A percentile compares a stretch with the other conserved stretches of the same genome.
phyloP scores from a whole-genome alignment of 2,329 filamentous ascomycete genomes.

The Ascochyta viciae-villosae region DNA sequence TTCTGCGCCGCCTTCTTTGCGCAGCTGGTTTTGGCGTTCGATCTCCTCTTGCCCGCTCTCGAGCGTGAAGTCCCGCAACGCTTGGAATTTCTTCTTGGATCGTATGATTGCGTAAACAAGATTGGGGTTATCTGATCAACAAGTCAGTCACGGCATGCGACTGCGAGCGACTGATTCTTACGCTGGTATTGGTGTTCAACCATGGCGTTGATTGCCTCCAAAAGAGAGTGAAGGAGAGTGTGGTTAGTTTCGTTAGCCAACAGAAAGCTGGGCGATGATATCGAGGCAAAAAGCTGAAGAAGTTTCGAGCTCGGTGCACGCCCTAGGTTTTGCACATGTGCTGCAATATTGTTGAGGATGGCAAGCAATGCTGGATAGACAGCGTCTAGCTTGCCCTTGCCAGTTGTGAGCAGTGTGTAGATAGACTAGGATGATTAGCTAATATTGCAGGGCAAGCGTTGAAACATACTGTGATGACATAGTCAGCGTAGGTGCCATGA shows the following conservation, averaged over 20 bases:
- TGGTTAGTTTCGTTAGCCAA: conserved; percentile 94
- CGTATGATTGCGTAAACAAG: conserved; percentile 81
- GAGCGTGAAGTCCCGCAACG: conserved; percentile 83
- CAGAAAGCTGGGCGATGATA: conserved; percentile 92
- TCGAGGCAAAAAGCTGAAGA: conserved; percentile 85
- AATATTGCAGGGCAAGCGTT: neutral
- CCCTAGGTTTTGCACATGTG: conserved; percentile 80
- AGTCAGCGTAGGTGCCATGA: conserved; percentile 89
- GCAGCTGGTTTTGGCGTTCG: conserved; percentile 75
- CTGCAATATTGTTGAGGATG: conserved; percentile 91
- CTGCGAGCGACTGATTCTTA: conserved; percentile 52
- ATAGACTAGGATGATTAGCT: conserved; percentile 70
- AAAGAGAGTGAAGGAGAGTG: conserved; percentile 75
- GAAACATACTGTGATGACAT: conserved; percentile 78
- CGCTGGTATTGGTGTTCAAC: conserved; percentile 86
- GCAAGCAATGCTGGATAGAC: conserved; percentile 92
- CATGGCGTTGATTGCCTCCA: conserved; percentile 89
- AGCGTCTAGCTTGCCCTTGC: conserved; percentile 86
- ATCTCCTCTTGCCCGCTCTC: conserved; percentile 93
- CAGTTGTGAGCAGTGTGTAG: conserved; percentile 87
- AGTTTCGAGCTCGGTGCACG: conserved; percentile 79
- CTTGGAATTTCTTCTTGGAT: conserved; percentile 83
- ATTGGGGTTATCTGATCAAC: conserved; percentile 72
- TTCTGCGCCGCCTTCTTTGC: conserved; percentile 63
- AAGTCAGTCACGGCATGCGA: neutral